Evolutionary conservation across 2,329 filamentous ascomycete species (phyloP), one percentile per base, ranked within the genome.

Genomic region (Seiridium cupressi): DNA sequence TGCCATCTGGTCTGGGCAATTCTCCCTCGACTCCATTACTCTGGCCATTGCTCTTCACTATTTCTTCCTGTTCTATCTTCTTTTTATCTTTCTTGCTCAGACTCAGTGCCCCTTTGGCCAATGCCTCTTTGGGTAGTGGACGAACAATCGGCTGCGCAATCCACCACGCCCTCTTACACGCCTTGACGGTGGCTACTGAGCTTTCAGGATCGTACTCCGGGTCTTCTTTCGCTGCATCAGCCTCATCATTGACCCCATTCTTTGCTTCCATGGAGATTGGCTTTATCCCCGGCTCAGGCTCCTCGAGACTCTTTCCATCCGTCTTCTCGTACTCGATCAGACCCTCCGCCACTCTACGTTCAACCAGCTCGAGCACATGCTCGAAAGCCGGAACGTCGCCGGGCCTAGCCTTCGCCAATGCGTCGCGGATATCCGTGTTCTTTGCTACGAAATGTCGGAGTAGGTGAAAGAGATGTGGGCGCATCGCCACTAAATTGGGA

Each of bases 401-500:
- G 10, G 85, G 81, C 26, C 83, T 78, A 13, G 83, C 85, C 62
- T 81, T 81, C 0, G 92, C 93, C 2, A 99, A 83, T n/a, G 89
- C 85, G 71, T 98, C 92, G 38, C 95, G 86, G 38, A 98, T 87
- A 65, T 95, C 84, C 32, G 91, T 93, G 74, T 97, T 91, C 63
- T 82, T 84, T 2, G 88, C 81, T 40, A 99, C 88, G 32, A 98
- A 84, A 38, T 94, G 88, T 13, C 94, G 86, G 31, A 98, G 84
- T 34, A 99, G 84, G 73, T 96, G 91, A 80, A 99, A 99, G 48
- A 97, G 84, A 74, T 99, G 95, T 0, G 92, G 87, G 74, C 98
- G 93, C 82, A 97, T 91, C 40, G 88, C 88, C 9, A 84, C 81
- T 53, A 97, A 80, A 73, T 95, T 98, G 3, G 78, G 85, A 70